Base-by-base conservation (phyloP, 148 eudicot species). In the Chenopodium formosanum region DNA sequence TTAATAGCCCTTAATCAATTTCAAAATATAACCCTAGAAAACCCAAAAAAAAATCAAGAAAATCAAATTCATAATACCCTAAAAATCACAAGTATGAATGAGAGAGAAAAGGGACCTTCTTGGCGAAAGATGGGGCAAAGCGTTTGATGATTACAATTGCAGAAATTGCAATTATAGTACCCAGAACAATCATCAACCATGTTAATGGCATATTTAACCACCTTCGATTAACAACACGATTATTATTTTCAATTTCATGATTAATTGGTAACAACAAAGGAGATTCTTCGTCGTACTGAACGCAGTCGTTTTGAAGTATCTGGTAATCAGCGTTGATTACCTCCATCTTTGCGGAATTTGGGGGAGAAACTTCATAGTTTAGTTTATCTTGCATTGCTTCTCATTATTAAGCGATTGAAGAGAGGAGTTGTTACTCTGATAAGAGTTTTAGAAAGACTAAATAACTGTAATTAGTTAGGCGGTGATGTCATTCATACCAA, bases 161-260 rank as follows among this genome's bases (percentile, higher is more conserved):
- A 8, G 69, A 32, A 71, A 84, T 62, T 0, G 80, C 34, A 20
- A 84, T 56, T 1, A 84, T 0, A 2, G 80, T 62, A 70, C 82
- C 77, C 13, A 84, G 16, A 67, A 80, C 31, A 23, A 80, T 31
- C 6, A 84, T 22, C 4, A 79, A n/a, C 86, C 83, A 79, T 69
- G 7, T 75, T 1, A 75, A 56, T 32, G 75, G 75, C 32, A 66
- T 64, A 23, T 68, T 44, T 13, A 25, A 19, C 82, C 23, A 67
- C 37, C 47, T 40, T 68, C 64, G 68, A 83, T 66, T 47, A 22
- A 9, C 14, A 27, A 16, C 1, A 68, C 9, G n/a, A 44, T 10
- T 11, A 63, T n/a, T 25, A 46, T 34, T 34, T n/a, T 9, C 31
- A 56, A 2, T 29, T 48, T 23, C 73, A 64, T 7, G 34, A 56